Conservation (phyloP, 2,329 filamentous ascomycete genomes). For the Beauveria sp. region DNA sequence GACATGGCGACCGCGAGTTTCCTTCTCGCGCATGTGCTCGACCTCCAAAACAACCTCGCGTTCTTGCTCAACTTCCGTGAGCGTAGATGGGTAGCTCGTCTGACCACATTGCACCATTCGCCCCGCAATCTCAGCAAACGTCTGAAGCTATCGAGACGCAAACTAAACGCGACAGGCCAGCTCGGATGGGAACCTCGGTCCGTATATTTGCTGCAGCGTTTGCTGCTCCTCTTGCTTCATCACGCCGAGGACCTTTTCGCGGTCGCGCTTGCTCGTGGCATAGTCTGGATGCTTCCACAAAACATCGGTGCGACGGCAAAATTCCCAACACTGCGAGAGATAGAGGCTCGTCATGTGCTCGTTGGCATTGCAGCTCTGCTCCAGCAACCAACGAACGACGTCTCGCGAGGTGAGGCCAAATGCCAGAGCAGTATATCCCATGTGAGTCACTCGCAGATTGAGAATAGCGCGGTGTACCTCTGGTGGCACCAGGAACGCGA, state of each 20-base stretch:
- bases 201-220: constrained; percentile 51
- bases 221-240: constrained; percentile 44
- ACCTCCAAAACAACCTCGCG: constrained; percentile 52
- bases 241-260: constrained; percentile 21
- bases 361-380: constrained; percentile 53
- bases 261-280: constrained; percentile 25
- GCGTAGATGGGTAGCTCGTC: constrained; percentile 33
- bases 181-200: constrained; percentile 16
- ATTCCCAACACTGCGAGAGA: constrained; percentile 52
- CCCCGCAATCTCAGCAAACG: not conserved
- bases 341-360: constrained; percentile 53
- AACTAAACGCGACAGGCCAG: not conserved
- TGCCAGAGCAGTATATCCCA: not conserved
- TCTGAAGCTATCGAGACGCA: not conserved
- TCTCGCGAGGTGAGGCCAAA: constrained; percentile 15
- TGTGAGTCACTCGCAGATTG: constrained; percentile 25
- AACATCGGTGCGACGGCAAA: constrained; percentile 47
- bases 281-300: constrained; percentile 33
- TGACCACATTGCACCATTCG: not conserved
- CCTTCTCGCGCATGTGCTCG: constrained; percentile 46
- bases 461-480: constrained; percentile 56
- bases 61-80: constrained; percentile 55
- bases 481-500: constrained; percentile 48
- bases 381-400: constrained; percentile 50
- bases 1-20: constrained; percentile 34